Percentiles rank a stretch among this genome's conserved stretches.
Conservation (phyloP, 2,329 filamentous ascomycete species). For the Scytalidium sp. region DNA sequence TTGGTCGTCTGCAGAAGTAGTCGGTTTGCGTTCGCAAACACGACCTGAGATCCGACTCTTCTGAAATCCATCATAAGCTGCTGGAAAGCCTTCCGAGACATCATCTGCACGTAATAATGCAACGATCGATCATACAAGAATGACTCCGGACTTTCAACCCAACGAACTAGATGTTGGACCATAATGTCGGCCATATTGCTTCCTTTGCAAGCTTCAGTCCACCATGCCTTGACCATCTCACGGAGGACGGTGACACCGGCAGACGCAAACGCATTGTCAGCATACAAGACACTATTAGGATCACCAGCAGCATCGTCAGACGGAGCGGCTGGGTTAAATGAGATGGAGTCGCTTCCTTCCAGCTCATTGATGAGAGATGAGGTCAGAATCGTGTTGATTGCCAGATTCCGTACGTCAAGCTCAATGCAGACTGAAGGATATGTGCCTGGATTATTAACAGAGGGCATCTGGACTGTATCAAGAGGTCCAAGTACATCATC, state of each 20-base stretch:
- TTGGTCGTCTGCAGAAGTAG: constrained; percentile 95
- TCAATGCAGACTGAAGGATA: constrained; percentile 97
- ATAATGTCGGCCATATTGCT: constrained; percentile 96
- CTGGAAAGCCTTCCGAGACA: constrained; percentile 95
- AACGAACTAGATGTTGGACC: constrained; percentile 94
- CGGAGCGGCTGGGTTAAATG: constrained; percentile 74
- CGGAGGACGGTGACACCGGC: constrained; percentile 86
- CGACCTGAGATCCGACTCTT: constrained; percentile 87
- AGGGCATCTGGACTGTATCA: constrained; percentile 87
- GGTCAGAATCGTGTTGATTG: constrained; percentile 96
- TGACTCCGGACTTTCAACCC: constrained; percentile 91
- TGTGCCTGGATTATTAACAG: constrained; percentile 87
- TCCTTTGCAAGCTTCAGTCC: constrained; percentile 86
- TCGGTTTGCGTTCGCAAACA: constrained; percentile 90
- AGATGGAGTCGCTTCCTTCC: constrained; percentile 82
- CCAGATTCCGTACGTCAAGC: constrained; percentile 86
- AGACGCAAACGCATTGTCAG: constrained; percentile 89
- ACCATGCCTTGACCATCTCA: constrained; percentile 99
- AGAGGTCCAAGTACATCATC: constrained; percentile 83
- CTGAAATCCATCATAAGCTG: constrained; percentile 97
- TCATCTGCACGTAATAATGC: constrained; percentile 97
- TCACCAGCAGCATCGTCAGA: constrained; percentile 57
- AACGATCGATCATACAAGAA: constrained; percentile 93
- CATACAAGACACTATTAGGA: constrained; percentile 69
- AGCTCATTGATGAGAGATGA: constrained; percentile 96